Base-by-base conservation (phyloP, 2,329 filamentous ascomycete genomes). In the Botrytis sinoallii region DNA sequence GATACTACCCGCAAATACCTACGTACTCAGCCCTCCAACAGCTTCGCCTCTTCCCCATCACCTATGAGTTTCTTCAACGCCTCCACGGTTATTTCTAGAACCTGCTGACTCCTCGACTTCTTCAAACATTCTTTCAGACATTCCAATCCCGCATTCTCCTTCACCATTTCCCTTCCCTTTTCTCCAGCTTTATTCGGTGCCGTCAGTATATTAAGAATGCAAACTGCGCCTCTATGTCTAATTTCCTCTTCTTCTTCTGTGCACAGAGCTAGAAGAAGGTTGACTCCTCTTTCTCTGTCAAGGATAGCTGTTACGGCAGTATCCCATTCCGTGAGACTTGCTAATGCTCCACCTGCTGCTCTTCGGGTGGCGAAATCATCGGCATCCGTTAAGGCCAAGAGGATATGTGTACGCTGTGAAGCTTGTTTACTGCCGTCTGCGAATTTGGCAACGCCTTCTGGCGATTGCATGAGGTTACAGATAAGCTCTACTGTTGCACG, bases 401-500 rank as follows among this genome's bases (percentile, higher is more conserved):
- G 85, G 57, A 98, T 90, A 80, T 97, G 92, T 60, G 98, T 83
- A 0, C 95, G 88, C 71, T 93, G 90, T 40, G 87, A 88, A 0
- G 94, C 92, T 75, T 91, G 88, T 40, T 88, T 86, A 5, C 87
- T 89, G 18, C 86, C 88, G 73, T 92, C 91, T 0, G 90, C 91
- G 78, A 93, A 95, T 42, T 92, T 86, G 1, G 88, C 86, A 4
- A 93, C 86, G 29, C 91, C 91, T 52, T 90, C 86, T 0, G 90
- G 88, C 1, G 87, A 87, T 73, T 92, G 90, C 80, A 93, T 92
- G 25, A 99, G 86, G 79, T 99, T 99, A 84, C 96, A 99, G 35
- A 98, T 86, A 4, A 99, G 87, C 82, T 99, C 95, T 40, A 93
- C 93, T 0, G 93, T 89, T 0, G 95, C 95, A 69, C 95, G 93